Base-by-base conservation (phyloP, 208 protist species). In the Trypanosoma caninum region DNA sequence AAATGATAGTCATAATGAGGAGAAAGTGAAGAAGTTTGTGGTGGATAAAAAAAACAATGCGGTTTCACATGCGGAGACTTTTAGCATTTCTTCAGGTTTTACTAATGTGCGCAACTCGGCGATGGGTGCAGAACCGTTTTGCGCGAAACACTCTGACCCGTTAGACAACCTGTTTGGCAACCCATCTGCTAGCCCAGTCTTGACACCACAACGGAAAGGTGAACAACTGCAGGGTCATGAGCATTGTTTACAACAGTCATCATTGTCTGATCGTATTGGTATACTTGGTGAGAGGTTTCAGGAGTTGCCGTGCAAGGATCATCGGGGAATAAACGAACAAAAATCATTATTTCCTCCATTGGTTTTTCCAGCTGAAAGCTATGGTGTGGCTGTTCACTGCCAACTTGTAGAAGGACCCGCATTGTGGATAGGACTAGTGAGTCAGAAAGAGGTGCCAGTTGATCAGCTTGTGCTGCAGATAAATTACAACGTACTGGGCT, bases 91-190 rank as follows among this genome's bases (percentile, higher is more conserved):
- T 45, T 28, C 31, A 27, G 4, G 22, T 50, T 28, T 11, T 8
- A 16, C 4, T 30, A 16, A 31, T 47, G n/a, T 10, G 3, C 6
- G 5, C 23, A 33, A 13, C 16, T 13, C 30, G 30, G 28, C 22
- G 10, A 27, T 13, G 18, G 41, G 5, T 10, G 38, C 33, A 9
- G 14, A 50, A 7, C 16, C 62, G 6, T 4, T 34, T 8, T 33
- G 34, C 11, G 40, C 33, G 2, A 60, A 59, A 1, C 65, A 80
- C 31, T 56, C 44, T 6, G 78, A 82, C 45, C 78, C 70, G n/a
- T 56, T 85, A 13, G 72, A 74, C 1, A 76, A 78, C 28, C 35
- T 87, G 4, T 84, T 87, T 64, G 41, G 54, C 40, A 47, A 52
- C 1, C 37, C 68, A 14, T 23, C 64, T 20, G 61, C 42, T 9